Conservation (phyloP, 139 green algal genomes). For the Micromonas pusilla region DNA sequence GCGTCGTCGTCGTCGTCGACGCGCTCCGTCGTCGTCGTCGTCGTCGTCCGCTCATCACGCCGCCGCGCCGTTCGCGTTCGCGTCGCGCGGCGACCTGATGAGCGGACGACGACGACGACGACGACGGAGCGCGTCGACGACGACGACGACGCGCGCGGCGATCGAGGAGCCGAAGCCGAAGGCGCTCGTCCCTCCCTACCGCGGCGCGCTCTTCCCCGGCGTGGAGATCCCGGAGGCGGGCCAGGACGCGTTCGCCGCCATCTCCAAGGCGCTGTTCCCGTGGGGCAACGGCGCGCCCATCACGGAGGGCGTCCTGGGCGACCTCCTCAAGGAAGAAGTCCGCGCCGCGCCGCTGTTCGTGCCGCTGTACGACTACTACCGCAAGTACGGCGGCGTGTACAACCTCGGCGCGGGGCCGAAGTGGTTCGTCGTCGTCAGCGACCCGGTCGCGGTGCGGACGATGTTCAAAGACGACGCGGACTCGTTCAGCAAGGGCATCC, state of each 20-base stretch:
- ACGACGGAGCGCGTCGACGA: too few relatives aligned
- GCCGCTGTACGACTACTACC: conserved; percentile 84
- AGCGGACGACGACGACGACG: too few relatives aligned
- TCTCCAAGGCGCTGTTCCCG: background rate
- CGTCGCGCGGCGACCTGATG: too few relatives aligned
- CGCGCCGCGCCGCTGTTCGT: conserved; percentile 88
- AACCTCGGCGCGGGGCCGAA: conserved; percentile 89
- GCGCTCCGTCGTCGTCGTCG: too few relatives aligned
- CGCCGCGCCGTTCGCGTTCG: too few relatives aligned
- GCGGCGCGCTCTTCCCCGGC: conserved; percentile 18
- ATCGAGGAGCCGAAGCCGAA: background rate
- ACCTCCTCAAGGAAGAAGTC: conserved; percentile 40
- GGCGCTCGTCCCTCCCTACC: background rate
- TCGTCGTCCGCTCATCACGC: too few relatives aligned
- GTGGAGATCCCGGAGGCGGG: conserved; percentile 12
- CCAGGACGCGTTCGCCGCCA: background rate
- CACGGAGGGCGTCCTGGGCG: conserved; percentile 10
- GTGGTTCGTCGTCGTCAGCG: conserved; percentile 84
- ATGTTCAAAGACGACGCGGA: conserved; percentile 69
- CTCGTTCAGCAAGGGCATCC: conserved; percentile 93
- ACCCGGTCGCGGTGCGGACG: conserved; percentile 43
- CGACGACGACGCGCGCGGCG: too few relatives aligned
- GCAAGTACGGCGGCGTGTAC: conserved; percentile 73
- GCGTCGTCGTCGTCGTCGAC: too few relatives aligned
- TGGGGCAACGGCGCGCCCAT: conserved; percentile 21